Base-by-base conservation (phyloP, 345 rosid species). In the Eucalyptus albens region DNA sequence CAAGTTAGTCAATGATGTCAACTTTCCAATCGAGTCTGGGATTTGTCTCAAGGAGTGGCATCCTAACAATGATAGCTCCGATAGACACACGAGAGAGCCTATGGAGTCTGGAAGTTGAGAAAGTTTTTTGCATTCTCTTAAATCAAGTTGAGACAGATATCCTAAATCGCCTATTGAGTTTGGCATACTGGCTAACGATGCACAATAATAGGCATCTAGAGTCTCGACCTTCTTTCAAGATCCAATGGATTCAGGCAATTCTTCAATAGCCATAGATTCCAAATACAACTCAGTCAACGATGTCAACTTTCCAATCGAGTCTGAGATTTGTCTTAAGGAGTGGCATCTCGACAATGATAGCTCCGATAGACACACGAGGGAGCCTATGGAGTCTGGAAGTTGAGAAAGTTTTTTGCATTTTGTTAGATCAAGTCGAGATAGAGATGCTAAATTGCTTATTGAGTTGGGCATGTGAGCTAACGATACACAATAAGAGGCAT, bases 11-110 rank as follows among this genome's bases (percentile, higher is more conserved):
- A 15, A 50, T 50, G 13, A 47, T 3, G 49, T 47, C 13, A 47
- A 11, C 13, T 47, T 47, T 47, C 2, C 13, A 0, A 47, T 47
- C 49, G 0, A 11, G 1, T 50, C 1, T 6, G 19, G 53, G 3
- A 50, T 50, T 50, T 50, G 53, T 50, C 7, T 50, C 19, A 50
- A 50, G 0, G 19, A 50, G 7, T 6, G 1, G 19, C 53, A 50
- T 50, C 8, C 3, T 0, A 21, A 50, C 1, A 50, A 50, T 15
- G 0, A 50, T 3, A 50, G 3, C 21, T 0, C 0, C 1, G 0
- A 0, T 15, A 50, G 1, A 15, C 8, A 50, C 21, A 50, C 0
- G 0, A 50, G 55, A 4, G 8, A 50, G 55, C 55, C 4, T 50
- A 16, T 50, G 0, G 55, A 50, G 21, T 50, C 4, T 6, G 21